Evolutionary conservation across 306 rosid species (phyloP).

Genomic region (Trifolium fragiferum): DNA sequence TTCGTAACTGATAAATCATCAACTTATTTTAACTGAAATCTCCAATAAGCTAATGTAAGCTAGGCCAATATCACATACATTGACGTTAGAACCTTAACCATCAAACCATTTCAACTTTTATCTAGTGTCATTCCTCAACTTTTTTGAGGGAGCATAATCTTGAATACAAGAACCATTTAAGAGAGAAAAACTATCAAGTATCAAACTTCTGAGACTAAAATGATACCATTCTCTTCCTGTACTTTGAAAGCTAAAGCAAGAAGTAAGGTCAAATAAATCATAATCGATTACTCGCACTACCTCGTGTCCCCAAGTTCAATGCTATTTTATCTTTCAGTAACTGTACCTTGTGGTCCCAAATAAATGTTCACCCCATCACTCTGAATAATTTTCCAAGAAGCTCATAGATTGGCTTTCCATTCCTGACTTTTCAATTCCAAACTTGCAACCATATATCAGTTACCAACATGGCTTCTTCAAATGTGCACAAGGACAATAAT

Average conservation of each 20-base stretch:
- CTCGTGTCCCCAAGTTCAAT: slow-evolving; percentile 25
- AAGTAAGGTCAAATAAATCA: neutral
- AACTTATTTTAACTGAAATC: neutral
- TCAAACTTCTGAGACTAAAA: slow-evolving; percentile 19
- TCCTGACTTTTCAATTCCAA: neutral
- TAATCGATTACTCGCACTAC: neutral
- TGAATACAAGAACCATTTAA: slow-evolving; percentile 11
- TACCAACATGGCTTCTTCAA: neutral
- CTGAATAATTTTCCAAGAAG: slow-evolving; percentile 7
- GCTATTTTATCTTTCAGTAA: slow-evolving; percentile 13
- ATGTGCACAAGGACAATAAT: too few relatives aligned
- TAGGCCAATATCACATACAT: neutral
- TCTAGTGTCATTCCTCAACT: neutral
- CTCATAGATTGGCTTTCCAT: neutral
- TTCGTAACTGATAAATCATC: neutral
- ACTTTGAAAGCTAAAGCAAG: slow-evolving; percentile 28
- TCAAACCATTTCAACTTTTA: too few relatives aligned
- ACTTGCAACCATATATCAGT: slow-evolving; percentile 18
- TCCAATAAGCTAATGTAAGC: neutral
- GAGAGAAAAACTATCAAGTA: slow-evolving; percentile 29
- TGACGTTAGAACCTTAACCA: neutral
- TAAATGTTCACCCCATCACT: slow-evolving; percentile 13
- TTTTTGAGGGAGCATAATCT: slow-evolving; percentile 17
- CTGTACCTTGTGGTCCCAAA: neutral
- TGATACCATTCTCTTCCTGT: neutral